Base-by-base conservation (phyloP, 495 filamentous ascomycete genomes). In the Penicillium canariense region DNA sequence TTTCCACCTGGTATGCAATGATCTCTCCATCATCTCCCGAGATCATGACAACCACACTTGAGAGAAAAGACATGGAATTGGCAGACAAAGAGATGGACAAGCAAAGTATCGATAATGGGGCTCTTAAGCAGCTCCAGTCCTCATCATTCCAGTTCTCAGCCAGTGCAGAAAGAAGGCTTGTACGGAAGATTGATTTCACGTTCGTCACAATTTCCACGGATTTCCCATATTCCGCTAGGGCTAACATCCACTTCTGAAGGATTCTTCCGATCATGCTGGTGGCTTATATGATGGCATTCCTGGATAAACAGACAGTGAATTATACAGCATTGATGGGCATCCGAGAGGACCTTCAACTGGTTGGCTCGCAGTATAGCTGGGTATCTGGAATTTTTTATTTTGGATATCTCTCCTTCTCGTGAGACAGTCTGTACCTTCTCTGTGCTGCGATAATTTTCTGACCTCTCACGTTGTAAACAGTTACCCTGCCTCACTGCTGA, bases 361-460 rank as follows among this genome's bases (percentile, higher is more conserved):
- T 63, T n/a, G 81, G 80, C 5, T 55, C 66, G 0, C 68, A 84
- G 25, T 84, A 84, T 48, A 78, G 65, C 43, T 85, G 78, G 79
- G 60, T 78, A 0, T 73, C 69, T 3, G 68, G 68, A 8, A 70
- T 82, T 11, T 84, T 83, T 66, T 83, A 85, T 60, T 79, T 85
- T 52, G 84, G 84, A 11, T 86, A 80, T 56, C 60, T 87, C 8
- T 63, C 65, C 17, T 74, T 69, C 30, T 71, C 70, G 52, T 75
- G 63, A 42, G 67, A 43, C 10, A 10, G 8, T 10, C 9, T 31
- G 3, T 1, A 0, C 10, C 4, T 7, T 11, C 42, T 18, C 34
- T 18, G 15, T 0, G 2, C 2, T 22, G n/a, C n/a, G n/a, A n/a
- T n/a, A n/a, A n/a, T n/a, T 6, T 6, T 25, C 38, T 42, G 11